Base-by-base conservation (phyloP, 2,329 filamentous ascomycete species). In the Curvularia hawaiiensis region DNA sequence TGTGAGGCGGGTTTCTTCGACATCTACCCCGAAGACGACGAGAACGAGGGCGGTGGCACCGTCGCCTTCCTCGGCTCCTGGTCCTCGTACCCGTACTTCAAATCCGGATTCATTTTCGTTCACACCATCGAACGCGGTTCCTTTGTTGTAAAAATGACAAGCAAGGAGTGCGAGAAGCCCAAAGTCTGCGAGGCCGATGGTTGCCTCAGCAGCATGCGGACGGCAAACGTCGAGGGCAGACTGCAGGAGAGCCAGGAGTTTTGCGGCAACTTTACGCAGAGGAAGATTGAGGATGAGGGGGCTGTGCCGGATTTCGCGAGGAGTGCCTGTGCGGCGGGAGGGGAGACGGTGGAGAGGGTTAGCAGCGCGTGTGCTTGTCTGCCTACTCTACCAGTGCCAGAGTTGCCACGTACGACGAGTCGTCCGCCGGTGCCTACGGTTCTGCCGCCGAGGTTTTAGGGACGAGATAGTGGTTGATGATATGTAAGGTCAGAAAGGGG, bases 1-100 rank as follows among this genome's bases (percentile, higher is more conserved):
- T 75, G 74, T 54, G 75, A 79, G 61, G 68, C 76, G 10, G 77
- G 68, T 9, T 79, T 74, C 66, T 77, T 78, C 58, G 75, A 78
- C 64, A 66, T 77, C 53, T 73, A 77, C 60, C 76, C 76, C 16
- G 75, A 78, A 57, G 76, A 78, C 58, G 76, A 78, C 46, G 69
- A 70, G 45, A 53, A 65, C 3, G 69, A 68, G 24, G 66, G 70
- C 16, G 72, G 70, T 10, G 77, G 77, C 22, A 63, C 63, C 6
- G 62, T 78, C 4, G 71, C 75, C 10, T 79, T 78, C 60, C 69
- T 77, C 4, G 77, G 77, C 8, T 72, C 69, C 6, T 79, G 77
- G 78, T 73, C 72, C 39, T 72, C 66, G 18, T 79, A 79, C 51
- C 66, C 73, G 1, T 50, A 63, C 31, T 31, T 31, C 30, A 31